These are phyloP conservation scores for Neodidymelliopsis sp. DNA, from an alignment of 2,329 filamentous ascomycete genomes.

Conservation along the genomic window DNA sequence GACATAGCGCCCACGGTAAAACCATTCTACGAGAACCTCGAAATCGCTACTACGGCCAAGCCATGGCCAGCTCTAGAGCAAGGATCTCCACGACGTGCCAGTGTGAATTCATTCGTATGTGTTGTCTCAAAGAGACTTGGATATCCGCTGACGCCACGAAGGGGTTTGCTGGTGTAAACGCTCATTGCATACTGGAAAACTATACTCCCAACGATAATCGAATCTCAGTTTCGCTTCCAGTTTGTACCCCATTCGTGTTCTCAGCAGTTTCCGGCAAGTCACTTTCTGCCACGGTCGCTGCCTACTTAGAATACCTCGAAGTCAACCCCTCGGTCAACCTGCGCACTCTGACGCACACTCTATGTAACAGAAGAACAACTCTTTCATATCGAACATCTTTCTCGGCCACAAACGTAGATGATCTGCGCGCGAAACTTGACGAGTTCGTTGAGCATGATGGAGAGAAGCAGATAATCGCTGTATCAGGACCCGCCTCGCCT, in stretches of 20 bases:
- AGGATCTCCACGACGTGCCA: conserved; percentile 18
- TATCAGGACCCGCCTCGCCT: background rate
- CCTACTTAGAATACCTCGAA: background rate
- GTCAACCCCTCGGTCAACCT: background rate
- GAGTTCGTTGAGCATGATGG: background rate
- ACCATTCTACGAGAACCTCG: conserved; percentile 22
- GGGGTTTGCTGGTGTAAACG: conserved; percentile 36
- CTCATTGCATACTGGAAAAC: conserved; percentile 32
- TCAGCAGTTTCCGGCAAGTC: conserved; percentile 11
- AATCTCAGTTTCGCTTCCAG: too few relatives aligned
- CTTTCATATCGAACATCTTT: background rate
- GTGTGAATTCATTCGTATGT: conserved; percentile 26
- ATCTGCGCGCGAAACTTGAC: background rate
- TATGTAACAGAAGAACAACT: conserved; percentile 2
- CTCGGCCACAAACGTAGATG: background rate
- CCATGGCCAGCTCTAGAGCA: conserved; percentile 20
- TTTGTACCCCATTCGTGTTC: conserved; percentile 5
- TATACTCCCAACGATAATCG: background rate
- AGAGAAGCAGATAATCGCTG: background rate
- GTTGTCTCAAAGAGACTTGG: too few relatives aligned
- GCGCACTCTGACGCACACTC: conserved; percentile 2
- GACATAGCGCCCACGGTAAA: conserved; percentile 43
- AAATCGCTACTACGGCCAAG: conserved; percentile 9
- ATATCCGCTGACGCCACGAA: background rate
- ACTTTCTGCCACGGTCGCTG: background rate